Percentiles rank a stretch among this genome's conserved stretches.
These are phyloP conservation scores for Podaxis mareebaensis DNA, from an alignment of 768 basidiomycete genomes.

Conservation along the genomic window DNA sequence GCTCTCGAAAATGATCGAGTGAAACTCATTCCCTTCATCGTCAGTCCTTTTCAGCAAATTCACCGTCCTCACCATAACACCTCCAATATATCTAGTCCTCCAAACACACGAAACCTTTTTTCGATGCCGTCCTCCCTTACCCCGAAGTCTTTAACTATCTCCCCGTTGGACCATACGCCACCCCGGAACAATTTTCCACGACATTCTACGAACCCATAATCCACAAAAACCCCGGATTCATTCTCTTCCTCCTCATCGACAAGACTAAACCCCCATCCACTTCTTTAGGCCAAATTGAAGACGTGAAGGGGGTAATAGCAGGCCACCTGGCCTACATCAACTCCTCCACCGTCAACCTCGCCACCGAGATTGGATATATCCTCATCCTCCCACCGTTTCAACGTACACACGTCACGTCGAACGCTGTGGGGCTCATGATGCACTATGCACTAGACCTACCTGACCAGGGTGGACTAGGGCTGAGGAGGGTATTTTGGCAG, in stretches of 20 bases:
- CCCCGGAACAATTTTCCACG: slow-evolving; percentile 34
- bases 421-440: slow-evolving; percentile 52
- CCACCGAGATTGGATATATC: slow-evolving; percentile 56
- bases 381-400: slow-evolving; percentile 60
- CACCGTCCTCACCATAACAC: not conserved
- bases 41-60: slow-evolving; percentile 24
- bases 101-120: slow-evolving; percentile 42
- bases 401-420: slow-evolving; percentile 62
- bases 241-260: slow-evolving; percentile 58
- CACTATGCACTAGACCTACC: slow-evolving; percentile 45
- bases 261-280: slow-evolving; percentile 34
- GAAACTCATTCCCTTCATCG: slow-evolving; percentile 52
- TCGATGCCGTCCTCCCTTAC: slow-evolving; percentile 31
- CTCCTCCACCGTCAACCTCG: slow-evolving; percentile 39
- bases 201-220: slow-evolving; percentile 37
- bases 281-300: slow-evolving; percentile 6
- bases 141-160: slow-evolving; percentile 48
- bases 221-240: slow-evolving; percentile 30
- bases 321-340: slow-evolving; percentile 55
- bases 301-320: slow-evolving; percentile 38
- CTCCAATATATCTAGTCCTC: slow-evolving; percentile 34
- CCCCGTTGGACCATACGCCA: slow-evolving; percentile 49
- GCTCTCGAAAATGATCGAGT: slow-evolving; percentile 47
- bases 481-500: slow-evolving; percentile 66
- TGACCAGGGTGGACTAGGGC: slow-evolving; percentile 42